Evolutionary conservation across 495 filamentous ascomycete species (phyloP).

Genomic region (Penicillium argentinense): DNA sequence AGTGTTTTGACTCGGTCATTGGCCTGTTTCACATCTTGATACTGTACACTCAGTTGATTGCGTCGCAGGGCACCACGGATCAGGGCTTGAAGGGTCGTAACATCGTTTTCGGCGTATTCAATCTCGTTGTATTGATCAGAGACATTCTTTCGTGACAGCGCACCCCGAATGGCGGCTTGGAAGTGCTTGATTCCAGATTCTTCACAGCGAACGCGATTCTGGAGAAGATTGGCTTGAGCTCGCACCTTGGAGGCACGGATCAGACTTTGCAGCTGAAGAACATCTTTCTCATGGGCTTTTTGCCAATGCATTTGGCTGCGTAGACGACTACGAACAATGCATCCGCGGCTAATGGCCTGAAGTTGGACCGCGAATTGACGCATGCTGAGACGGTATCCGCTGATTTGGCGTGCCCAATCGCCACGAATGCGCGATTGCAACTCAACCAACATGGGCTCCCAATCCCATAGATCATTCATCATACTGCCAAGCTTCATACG

Average conservation of each 20-base stretch:
- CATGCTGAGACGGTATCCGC: constrained; percentile 78
- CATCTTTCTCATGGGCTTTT: constrained; percentile 66
- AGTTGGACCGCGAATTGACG: constrained; percentile 69
- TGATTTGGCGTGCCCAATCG: constrained; percentile 72
- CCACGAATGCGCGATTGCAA: constrained; percentile 85
- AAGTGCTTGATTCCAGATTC: constrained; percentile 56
- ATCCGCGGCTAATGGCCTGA: constrained; percentile 79
- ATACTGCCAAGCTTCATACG: constrained; percentile 74
- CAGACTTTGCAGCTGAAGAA: constrained; percentile 81
- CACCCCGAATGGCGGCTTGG: constrained; percentile 62
- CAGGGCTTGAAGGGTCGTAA: constrained; percentile 70
- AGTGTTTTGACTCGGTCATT: constrained; percentile 28
- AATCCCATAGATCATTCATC: constrained; percentile 92
- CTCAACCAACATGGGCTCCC: constrained; percentile 72
- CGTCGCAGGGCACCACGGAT: constrained; percentile 56
- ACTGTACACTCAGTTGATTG: constrained; percentile 47
- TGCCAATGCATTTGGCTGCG: constrained; percentile 62
- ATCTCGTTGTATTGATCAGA: constrained; percentile 47
- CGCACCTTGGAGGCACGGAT: constrained; percentile 76
- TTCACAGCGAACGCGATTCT: constrained; percentile 57
- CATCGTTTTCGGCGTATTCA: constrained; percentile 44
- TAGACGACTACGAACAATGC: constrained; percentile 66
- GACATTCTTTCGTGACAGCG: constrained; percentile 51
- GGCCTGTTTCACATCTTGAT: constrained; percentile 43
- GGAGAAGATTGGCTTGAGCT: constrained; percentile 62